phyloP scores from a whole-genome alignment of 768 basidiomycete species.

The Dentipellis fragilis region DNA sequence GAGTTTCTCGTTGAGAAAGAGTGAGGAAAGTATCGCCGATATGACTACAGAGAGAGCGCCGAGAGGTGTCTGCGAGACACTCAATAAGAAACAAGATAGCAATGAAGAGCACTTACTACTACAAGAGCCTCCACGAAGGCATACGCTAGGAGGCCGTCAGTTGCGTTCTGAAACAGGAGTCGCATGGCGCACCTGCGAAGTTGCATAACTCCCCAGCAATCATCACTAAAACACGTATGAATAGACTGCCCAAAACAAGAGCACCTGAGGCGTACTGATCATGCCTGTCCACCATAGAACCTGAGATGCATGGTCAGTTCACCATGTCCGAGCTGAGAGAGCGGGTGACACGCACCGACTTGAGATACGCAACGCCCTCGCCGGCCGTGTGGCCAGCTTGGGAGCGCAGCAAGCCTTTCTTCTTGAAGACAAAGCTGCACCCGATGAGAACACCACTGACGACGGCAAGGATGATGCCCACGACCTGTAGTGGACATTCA shows the following conservation, averaged over 20 bases:
- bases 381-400: constrained; percentile 73
- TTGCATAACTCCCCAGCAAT: constrained; percentile 85
- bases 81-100: constrained; percentile 2
- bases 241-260: background rate
- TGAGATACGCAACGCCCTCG: constrained; percentile 90
- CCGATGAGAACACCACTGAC: constrained; percentile 84
- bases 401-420: constrained; percentile 78
- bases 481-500: constrained; percentile 33
- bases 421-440: constrained; percentile 93
- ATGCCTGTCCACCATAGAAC: constrained; percentile 92
- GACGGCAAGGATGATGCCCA: constrained; percentile 71
- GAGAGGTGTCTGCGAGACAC: constrained; percentile 63
- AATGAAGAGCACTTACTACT: constrained; percentile 45
- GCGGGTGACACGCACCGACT: constrained; percentile 52
- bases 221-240: constrained; percentile 51
- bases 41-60: constrained; percentile 95
- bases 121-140: constrained; percentile 89
- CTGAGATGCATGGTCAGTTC: constrained; percentile 26
- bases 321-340: constrained; percentile 1
- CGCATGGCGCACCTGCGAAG: constrained; percentile 54
- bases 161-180: constrained; percentile 16
- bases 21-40: constrained; percentile 84
- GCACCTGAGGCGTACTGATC: constrained; percentile 46
- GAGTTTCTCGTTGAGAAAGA: constrained; percentile 88
- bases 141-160: constrained; percentile 41